phyloP scores from a whole-genome alignment of 1,284 basidiomycete species.

The Volvariella volvacea region DNA sequence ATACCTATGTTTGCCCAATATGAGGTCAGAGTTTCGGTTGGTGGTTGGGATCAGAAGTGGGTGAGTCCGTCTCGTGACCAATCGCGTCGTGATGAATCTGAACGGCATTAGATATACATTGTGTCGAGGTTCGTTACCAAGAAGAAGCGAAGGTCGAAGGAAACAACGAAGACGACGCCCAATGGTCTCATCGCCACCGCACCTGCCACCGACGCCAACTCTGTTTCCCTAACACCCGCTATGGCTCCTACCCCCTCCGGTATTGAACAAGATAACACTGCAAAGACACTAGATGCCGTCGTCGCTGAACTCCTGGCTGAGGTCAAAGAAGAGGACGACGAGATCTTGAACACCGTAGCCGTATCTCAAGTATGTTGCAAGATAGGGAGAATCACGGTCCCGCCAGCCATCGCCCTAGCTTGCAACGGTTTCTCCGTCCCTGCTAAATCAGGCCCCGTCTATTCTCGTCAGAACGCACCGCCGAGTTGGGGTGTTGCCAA shows the following conservation, averaged over 20 bases:
- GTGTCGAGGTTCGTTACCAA: conserved; percentile 63
- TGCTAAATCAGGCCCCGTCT: conserved; percentile 17
- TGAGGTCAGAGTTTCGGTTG: conserved; percentile 62
- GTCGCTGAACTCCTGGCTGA: conserved; percentile 23
- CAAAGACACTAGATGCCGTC: conserved; percentile 27
- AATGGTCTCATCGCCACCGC: conserved; percentile 11
- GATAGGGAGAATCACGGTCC: conserved; percentile 68
- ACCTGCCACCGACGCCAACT: conserved; percentile 9
- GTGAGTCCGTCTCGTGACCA: conserved; percentile 35
- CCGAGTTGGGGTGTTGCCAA: conserved; percentile 44
- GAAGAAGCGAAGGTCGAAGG: conserved; percentile 19
- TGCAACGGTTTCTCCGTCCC: conserved; percentile 44
- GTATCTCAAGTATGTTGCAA: conserved; percentile 74
- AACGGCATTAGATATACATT: conserved; percentile 47
- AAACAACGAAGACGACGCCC: conserved; percentile 22
- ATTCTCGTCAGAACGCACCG: conserved; percentile 42
- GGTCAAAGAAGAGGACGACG: conserved; percentile 34
- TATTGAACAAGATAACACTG: conserved; percentile 11
- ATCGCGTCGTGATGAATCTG: conserved; percentile 1
- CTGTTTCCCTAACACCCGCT: conserved; percentile 16
- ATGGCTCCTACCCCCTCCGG: neutral
- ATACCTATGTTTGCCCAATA: conserved; percentile 70
- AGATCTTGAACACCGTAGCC: conserved; percentile 60
- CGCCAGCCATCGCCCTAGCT: conserved; percentile 55
- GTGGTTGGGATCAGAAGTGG: conserved; percentile 85